Percentiles rank a stretch among this genome's conserved stretches.
Conservation (phyloP, 2,329 filamentous ascomycete genomes). For the Sporothrix curviconia region DNA sequence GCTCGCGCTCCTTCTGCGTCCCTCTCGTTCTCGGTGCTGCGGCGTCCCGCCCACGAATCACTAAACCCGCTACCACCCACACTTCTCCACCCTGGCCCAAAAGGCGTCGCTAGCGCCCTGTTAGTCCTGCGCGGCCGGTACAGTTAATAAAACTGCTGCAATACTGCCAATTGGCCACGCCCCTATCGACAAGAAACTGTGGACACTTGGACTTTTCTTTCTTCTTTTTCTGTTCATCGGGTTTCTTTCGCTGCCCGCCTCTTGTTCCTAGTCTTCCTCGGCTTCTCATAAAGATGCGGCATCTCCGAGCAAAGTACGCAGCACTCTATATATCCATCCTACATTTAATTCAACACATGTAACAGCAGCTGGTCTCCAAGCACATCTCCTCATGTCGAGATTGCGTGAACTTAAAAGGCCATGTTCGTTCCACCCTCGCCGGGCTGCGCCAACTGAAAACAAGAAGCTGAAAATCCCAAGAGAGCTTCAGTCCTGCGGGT, state of each 20-base stretch:
- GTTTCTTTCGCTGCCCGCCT: too few species aligned
- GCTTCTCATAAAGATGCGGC: too few species aligned
- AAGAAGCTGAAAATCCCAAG: not conserved
- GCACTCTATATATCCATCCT: too few species aligned
- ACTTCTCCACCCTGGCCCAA: slow-evolving; percentile 10
- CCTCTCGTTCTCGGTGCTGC: not conserved
- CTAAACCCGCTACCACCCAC: not conserved
- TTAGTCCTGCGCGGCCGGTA: slow-evolving; percentile 17
- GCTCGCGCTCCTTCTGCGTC: not conserved
- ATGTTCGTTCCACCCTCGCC: too few species aligned
- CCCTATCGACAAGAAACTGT: not conserved
- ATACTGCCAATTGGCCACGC: slow-evolving; percentile 4
- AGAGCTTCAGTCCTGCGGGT: not conserved
- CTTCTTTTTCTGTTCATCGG: too few species aligned
- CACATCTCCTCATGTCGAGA: too few species aligned
- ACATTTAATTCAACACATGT: too few species aligned
- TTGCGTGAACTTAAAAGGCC: too few species aligned
- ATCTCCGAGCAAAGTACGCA: too few species aligned
- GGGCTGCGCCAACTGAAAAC: too few species aligned
- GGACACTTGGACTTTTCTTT: not conserved
- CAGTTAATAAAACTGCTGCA: slow-evolving; percentile 17
- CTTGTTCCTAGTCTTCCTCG: too few species aligned
- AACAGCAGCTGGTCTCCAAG: too few species aligned
- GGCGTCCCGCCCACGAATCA: not conserved
- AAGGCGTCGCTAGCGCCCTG: slow-evolving; percentile 13